phyloP scores from a whole-genome alignment of 257 asterid genomes.

The Solanum peruvianum region DNA sequence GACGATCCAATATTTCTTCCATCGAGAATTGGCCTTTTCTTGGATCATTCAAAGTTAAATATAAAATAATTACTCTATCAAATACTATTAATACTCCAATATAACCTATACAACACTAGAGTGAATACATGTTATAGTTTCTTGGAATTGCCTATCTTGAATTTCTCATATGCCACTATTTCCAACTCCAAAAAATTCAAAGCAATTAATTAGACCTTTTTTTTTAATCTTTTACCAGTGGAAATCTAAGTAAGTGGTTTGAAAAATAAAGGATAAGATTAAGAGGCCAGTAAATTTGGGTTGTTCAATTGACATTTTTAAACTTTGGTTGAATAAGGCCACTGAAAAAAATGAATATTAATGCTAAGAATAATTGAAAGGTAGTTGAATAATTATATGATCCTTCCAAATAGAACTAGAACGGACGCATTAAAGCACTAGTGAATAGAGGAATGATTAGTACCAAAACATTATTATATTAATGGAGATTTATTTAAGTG shows the following conservation, averaged over 20 bases:
- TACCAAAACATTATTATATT: not conserved
- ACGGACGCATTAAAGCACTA: not conserved
- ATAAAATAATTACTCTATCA: not conserved
- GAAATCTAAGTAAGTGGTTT: not conserved
- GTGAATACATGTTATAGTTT: not conserved
- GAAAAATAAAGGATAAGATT: not conserved
- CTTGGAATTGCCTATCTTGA: slow-evolving; percentile 4
- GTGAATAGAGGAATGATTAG: not conserved
- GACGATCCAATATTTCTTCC: not conserved
- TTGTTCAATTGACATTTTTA: not conserved
- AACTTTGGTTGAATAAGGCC: not conserved
- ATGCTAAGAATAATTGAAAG: not conserved
- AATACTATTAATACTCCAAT: not conserved
- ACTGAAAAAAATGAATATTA: not conserved
- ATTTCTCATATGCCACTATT: not conserved
- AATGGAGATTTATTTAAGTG: not conserved
- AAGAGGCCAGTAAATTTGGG: not conserved
- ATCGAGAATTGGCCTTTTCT: not conserved
- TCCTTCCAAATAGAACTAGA: not conserved
- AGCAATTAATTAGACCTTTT: not conserved
- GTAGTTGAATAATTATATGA: not conserved
- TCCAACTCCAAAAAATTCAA: not conserved
- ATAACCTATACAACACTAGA: not conserved
- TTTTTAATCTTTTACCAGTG: not conserved
- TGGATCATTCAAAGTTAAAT: not conserved